A percentile compares a stretch with the other conserved stretches of the same genome.
phyloP scores from a whole-genome alignment of 257 asterid genomes.

The Thymus quinquecostatus region DNA sequence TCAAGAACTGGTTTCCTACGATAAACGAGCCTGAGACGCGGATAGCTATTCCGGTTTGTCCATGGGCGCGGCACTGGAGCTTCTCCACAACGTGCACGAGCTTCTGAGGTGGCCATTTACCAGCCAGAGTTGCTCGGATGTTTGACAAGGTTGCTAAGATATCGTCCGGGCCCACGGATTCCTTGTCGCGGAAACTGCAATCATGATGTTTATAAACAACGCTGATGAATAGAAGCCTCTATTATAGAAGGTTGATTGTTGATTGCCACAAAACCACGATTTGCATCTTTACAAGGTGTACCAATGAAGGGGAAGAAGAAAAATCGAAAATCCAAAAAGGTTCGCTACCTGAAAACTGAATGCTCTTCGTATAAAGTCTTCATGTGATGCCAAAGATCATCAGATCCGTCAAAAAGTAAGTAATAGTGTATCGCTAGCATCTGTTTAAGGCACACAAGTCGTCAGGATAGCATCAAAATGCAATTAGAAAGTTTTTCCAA shows the following conservation, averaged over 20 bases:
- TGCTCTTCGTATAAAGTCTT: constrained; percentile 63
- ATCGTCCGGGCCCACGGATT: constrained; percentile 59
- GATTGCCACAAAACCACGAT: background rate
- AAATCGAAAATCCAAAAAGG: background rate
- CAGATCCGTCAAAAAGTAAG: constrained; percentile 84
- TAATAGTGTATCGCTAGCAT: constrained; percentile 96
- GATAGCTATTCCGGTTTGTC: constrained; percentile 72
- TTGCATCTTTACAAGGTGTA: background rate
- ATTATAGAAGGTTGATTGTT: background rate
- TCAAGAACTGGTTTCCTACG: constrained; percentile 89
- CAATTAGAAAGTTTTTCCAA: background rate
- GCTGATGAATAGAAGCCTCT: background rate
- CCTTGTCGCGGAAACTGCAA: constrained; percentile 80
- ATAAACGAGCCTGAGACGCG: constrained; percentile 88
- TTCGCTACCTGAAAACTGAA: constrained; percentile 74
- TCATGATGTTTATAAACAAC: constrained; percentile 25
- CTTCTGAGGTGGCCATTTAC: constrained; percentile 95
- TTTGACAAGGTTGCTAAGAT: constrained; percentile 60
- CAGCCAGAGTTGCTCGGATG: constrained; percentile 80
- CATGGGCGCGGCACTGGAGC: constrained; percentile 84
- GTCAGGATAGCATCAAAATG: constrained; percentile 17
- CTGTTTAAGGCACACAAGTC: constrained; percentile 43
- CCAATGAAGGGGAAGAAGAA: background rate
- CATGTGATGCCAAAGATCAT: constrained; percentile 90
- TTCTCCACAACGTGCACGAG: constrained; percentile 96